phyloP scores from a whole-genome alignment of 2,329 filamentous ascomycete genomes.

The Reticulascus tulasneorum region DNA sequence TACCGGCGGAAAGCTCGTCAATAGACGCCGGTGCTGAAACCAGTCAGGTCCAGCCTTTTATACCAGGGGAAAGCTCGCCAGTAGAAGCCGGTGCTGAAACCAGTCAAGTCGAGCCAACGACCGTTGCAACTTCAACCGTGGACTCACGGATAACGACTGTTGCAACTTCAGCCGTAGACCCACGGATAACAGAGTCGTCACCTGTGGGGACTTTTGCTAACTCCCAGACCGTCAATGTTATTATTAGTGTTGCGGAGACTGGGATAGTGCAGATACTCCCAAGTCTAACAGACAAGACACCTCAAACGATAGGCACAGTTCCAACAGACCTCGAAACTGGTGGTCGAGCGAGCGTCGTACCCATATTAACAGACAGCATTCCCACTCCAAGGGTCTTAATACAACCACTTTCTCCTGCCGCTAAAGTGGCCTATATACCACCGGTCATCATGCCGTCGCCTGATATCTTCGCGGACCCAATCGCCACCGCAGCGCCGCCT shows the following conservation, averaged over 20 bases:
- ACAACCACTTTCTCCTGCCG: slow-evolving; percentile 2
- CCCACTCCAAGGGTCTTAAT: slow-evolving; percentile 32
- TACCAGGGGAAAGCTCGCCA: too few species aligned
- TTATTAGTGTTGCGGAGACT: slow-evolving; percentile 19
- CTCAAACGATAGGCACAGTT: slow-evolving; percentile 27
- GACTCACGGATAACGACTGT: too few species aligned
- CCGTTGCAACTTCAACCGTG: too few species aligned
- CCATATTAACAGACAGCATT: slow-evolving; percentile 28
- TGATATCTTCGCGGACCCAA: slow-evolving; percentile 54
- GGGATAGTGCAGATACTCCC: slow-evolving; percentile 24
- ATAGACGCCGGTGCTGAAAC: too few species aligned
- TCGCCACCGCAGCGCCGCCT: slow-evolving; percentile 49
- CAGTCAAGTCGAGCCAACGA: too few species aligned
- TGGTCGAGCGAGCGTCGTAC: slow-evolving; percentile 15
- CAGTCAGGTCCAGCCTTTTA: too few species aligned
- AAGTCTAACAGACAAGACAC: slow-evolving; percentile 21
- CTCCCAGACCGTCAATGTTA: slow-evolving; percentile 20
- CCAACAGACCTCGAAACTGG: slow-evolving; percentile 15
- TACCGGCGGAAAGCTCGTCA: too few species aligned
- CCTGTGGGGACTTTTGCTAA: background rate
- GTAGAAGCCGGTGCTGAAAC: too few species aligned
- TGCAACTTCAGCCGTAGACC: too few species aligned
- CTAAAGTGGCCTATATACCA: background rate
- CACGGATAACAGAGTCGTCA: too few species aligned
- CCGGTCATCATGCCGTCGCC: slow-evolving; percentile 21